Percentiles rank a stretch among this genome's conserved stretches.
Conservation (phyloP, 805 yeast species). For the Spathaspora passalidarum region DNA sequence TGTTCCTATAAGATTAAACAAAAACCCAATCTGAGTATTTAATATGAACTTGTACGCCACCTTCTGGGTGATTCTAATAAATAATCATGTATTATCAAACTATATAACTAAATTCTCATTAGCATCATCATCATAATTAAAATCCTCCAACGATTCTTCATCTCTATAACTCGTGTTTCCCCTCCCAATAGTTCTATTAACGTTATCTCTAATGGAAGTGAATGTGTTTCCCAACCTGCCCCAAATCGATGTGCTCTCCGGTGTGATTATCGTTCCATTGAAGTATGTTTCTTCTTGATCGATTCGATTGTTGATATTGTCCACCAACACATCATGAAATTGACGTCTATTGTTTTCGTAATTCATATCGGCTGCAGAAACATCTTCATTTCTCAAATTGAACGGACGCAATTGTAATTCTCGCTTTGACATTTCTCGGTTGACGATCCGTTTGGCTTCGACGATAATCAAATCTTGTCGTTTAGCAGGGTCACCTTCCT, state of each 20-base stretch:
- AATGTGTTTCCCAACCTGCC: constrained; percentile 23
- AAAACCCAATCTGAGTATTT: too few relatives aligned
- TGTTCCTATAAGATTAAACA: too few relatives aligned
- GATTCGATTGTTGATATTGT: constrained; percentile 16
- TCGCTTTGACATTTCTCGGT: constrained; percentile 30
- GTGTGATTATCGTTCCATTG: not conserved
- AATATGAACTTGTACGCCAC: too few relatives aligned
- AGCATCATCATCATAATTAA: constrained; percentile 34
- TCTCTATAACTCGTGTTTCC: constrained; percentile 8
- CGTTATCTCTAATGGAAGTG: constrained; percentile 16
- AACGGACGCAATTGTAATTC: constrained; percentile 26
- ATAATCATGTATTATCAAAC: too few relatives aligned
- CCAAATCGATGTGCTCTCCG: constrained; percentile 19
- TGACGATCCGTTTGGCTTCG: constrained; percentile 40
- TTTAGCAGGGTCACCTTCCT: constrained; percentile 16
- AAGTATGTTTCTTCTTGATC: constrained; percentile 14
- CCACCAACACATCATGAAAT: constrained; percentile 20
- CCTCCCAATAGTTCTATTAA: constrained; percentile 3
- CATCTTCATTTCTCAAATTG: constrained; percentile 14
- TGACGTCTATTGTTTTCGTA: constrained; percentile 25
- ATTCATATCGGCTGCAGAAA: constrained; percentile 22
- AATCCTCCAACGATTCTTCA: constrained; percentile 29
- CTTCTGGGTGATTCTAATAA: too few relatives aligned
- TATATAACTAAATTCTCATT: constrained; percentile 30
- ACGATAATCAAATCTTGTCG: constrained; percentile 36